phyloP scores from a whole-genome alignment of 352 stramenopile genomes.

The Globisporangium heterothallicum region DNA sequence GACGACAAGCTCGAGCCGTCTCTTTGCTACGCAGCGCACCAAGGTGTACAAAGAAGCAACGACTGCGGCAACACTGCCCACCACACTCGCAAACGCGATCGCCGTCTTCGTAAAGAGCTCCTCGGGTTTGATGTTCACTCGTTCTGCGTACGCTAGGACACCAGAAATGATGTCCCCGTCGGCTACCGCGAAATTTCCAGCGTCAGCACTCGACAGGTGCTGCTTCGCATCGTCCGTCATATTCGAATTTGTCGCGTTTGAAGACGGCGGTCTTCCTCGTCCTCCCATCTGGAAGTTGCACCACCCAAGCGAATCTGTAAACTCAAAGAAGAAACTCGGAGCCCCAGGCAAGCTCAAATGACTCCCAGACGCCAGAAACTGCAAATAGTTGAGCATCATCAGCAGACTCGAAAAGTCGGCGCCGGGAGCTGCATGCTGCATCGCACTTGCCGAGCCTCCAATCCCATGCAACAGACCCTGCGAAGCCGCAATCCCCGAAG shows the following conservation, averaged over 20 bases:
- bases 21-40: slow-evolving; percentile 35
- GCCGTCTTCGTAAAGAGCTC: slow-evolving; percentile 71
- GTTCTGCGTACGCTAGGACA: slow-evolving; percentile 58
- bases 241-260: neutral
- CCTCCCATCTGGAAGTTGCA: slow-evolving; percentile 36
- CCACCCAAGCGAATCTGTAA: slow-evolving; percentile 70
- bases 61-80: slow-evolving; percentile 47
- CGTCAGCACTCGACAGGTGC: slow-evolving; percentile 20
- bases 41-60: slow-evolving; percentile 55
- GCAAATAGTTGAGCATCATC: slow-evolving; percentile 66
- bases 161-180: slow-evolving; percentile 74
- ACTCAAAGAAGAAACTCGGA: slow-evolving; percentile 55
- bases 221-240: slow-evolving; percentile 9
- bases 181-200: slow-evolving; percentile 41
- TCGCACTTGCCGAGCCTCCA: slow-evolving; percentile 8
- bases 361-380: slow-evolving; percentile 63
- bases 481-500: slow-evolving; percentile 16
- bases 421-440: slow-evolving; percentile 21
- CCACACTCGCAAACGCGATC: slow-evolving; percentile 55
- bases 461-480: slow-evolving; percentile 24
- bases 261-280: slow-evolving; percentile 7
- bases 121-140: slow-evolving; percentile 57
- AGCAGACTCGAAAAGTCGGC: slow-evolving; percentile 49
- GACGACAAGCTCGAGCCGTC: slow-evolving; percentile 48
- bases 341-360: slow-evolving; percentile 55